Percentiles rank a stretch among this genome's conserved stretches.
Conservation (phyloP, 352 stramenopile species). For the Globisporangium emineosum region DNA sequence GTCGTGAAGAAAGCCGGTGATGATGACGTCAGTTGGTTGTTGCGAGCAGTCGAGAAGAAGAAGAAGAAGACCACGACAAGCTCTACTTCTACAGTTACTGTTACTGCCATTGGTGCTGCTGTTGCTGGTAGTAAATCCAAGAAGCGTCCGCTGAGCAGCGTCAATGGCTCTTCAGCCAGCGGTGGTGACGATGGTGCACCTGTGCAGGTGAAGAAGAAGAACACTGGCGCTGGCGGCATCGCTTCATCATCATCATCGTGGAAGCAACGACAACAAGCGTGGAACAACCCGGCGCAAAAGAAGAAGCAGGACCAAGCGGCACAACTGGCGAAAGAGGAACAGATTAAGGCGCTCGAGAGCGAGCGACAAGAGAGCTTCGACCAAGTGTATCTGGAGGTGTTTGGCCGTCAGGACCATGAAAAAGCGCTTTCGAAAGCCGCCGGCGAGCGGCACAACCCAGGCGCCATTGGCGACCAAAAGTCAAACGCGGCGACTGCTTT, state of each 20-base stretch:
- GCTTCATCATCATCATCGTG: conserved; percentile 5
- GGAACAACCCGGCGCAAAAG: conserved; percentile 5
- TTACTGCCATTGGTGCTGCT: neutral
- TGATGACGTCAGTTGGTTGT: conserved; percentile 32
- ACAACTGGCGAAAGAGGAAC: neutral
- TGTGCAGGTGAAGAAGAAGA: conserved; percentile 9
- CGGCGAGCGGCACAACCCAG: conserved; percentile 11
- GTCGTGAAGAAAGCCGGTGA: conserved; percentile 4
- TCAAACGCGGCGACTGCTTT: neutral
- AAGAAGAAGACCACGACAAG: conserved; percentile 12
- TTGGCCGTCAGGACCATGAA: conserved; percentile 27
- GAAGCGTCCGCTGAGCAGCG: conserved; percentile 14
- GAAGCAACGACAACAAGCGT: conserved; percentile 28
- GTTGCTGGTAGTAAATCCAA: neutral
- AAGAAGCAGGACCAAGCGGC: neutral
- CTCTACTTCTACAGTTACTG: neutral
- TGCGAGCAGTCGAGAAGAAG: conserved; percentile 40
- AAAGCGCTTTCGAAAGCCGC: neutral
- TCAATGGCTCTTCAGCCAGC: neutral
- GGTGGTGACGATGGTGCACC: neutral
- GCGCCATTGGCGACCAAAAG: neutral
- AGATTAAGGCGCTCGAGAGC: neutral
- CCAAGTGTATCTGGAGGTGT: conserved; percentile 49
- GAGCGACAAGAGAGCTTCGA: conserved; percentile 43
- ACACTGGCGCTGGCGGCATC: neutral